A percentile compares a stretch with the other conserved stretches of the same genome.
phyloP scores from a whole-genome alignment of 768 basidiomycete genomes.

The Tylopilus sp. region DNA sequence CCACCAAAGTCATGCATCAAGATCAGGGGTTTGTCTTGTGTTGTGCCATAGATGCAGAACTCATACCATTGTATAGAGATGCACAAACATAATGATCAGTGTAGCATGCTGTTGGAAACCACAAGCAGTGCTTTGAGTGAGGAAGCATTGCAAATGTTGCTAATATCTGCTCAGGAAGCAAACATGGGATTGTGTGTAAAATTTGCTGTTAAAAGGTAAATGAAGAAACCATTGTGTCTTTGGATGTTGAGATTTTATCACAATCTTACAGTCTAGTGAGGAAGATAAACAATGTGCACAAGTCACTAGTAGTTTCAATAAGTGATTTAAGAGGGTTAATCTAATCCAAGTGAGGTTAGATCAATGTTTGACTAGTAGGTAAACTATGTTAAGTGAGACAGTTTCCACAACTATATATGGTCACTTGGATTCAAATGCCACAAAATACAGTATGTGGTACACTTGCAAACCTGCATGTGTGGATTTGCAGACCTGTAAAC shows the following conservation, averaged over 20 bases:
- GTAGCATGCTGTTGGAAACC: neutral
- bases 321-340: too few relatives aligned
- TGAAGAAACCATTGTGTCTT: fast-evolving
- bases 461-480: too few relatives aligned
- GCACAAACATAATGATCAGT: neutral
- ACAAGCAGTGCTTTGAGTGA: neutral
- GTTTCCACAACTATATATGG: too few relatives aligned
- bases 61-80: neutral
- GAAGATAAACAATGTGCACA: neutral
- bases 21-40: neutral
- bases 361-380: too few relatives aligned
- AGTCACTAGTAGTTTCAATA: too few relatives aligned
- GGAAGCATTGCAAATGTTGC: neutral
- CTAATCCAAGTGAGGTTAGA: too few relatives aligned
- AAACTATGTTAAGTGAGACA: too few relatives aligned
- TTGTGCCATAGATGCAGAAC: neutral
- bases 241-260: neutral
- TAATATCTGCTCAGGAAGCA: conserved; percentile 5
- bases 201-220: conserved; percentile 4
- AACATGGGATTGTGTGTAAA: conserved; percentile 4
- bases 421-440: too few relatives aligned
- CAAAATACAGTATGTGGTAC: too few relatives aligned
- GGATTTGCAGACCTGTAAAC: too few relatives aligned
- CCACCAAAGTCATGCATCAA: neutral
- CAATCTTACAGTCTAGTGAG: neutral